These are phyloP conservation scores for Candida morakotiae DNA, from an alignment of 805 yeast genomes.

Conservation along the genomic window DNA sequence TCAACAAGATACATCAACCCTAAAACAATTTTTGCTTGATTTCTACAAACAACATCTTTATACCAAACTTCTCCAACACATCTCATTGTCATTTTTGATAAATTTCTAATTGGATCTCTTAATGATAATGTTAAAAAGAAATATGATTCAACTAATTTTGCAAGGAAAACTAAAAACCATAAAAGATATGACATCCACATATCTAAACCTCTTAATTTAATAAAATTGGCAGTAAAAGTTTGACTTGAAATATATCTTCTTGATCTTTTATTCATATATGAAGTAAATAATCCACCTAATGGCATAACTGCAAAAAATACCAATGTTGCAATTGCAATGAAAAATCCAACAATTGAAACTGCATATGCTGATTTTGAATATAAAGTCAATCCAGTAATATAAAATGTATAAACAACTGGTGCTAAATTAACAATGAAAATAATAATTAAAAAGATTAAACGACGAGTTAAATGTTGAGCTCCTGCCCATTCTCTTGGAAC, in stretches of 20 bases:
- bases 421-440: conserved; percentile 73
- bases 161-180: conserved; percentile 86
- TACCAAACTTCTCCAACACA: conserved; percentile 96
- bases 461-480: conserved; percentile 91
- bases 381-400: conserved; percentile 66
- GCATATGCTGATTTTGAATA: conserved; percentile 70
- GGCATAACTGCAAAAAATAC: conserved; percentile 93
- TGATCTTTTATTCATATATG: conserved; percentile 80
- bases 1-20: conserved; percentile 94
- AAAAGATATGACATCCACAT: conserved; percentile 94
- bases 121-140: conserved; percentile 83
- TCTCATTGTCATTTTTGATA: conserved; percentile 83
- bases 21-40: conserved; percentile 84
- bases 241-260: conserved; percentile 91
- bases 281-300: conserved; percentile 90
- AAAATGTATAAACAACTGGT: conserved; percentile 82
- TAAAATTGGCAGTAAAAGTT: conserved; percentile 90
- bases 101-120: conserved; percentile 90
- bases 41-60: conserved; percentile 67
- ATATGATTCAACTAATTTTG: conserved; percentile 88
- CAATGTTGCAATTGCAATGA: conserved; percentile 80
- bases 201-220: conserved; percentile 77
- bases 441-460: conserved; percentile 68
- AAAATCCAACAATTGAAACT: conserved; percentile 83
- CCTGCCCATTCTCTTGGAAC: conserved; percentile 99